Conservation (phyloP, 352 stramenopile species). For the Pythium pyrilobum region DNA sequence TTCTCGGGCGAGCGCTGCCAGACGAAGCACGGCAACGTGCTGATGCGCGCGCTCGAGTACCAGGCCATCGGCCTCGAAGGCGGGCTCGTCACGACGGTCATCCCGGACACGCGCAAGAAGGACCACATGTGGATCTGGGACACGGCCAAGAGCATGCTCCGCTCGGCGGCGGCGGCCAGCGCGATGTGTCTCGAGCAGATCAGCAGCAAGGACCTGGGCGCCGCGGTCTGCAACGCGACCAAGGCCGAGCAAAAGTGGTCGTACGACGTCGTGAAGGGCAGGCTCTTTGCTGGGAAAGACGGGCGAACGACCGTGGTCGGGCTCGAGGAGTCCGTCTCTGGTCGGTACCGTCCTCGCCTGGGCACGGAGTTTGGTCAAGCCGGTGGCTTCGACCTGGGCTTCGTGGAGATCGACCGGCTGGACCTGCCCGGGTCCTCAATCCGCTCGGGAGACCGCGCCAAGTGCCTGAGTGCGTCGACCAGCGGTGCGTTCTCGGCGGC, state of each 20-base stretch:
- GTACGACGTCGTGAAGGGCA: neutral
- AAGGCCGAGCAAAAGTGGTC: slow-evolving; percentile 1
- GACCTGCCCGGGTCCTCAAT: neutral
- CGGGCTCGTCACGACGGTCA: neutral
- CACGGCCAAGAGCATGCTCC: slow-evolving; percentile 2
- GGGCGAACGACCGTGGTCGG: neutral
- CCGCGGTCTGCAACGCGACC: neutral
- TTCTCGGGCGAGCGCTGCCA: neutral
- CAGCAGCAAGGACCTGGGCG: neutral
- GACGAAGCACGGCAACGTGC: neutral
- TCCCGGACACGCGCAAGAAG: neutral
- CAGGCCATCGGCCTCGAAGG: neutral
- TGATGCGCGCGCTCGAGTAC: slow-evolving; percentile 1
- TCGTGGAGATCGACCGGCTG: slow-evolving; percentile 2
- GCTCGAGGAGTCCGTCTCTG: neutral
- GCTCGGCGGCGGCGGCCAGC: neutral
- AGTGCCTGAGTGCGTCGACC: neutral
- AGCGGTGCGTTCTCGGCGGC: neutral
- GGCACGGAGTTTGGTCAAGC: neutral
- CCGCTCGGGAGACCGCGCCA: neutral
- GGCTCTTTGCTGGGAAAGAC: too few relatives aligned
- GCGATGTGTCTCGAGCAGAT: slow-evolving; percentile 1
- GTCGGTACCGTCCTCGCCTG: neutral
- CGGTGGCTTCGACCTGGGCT: neutral
- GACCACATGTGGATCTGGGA: slow-evolving; percentile 7